Conservation (phyloP, 176 grass and related monocot species). For the Paspalum vaginatum region DNA sequence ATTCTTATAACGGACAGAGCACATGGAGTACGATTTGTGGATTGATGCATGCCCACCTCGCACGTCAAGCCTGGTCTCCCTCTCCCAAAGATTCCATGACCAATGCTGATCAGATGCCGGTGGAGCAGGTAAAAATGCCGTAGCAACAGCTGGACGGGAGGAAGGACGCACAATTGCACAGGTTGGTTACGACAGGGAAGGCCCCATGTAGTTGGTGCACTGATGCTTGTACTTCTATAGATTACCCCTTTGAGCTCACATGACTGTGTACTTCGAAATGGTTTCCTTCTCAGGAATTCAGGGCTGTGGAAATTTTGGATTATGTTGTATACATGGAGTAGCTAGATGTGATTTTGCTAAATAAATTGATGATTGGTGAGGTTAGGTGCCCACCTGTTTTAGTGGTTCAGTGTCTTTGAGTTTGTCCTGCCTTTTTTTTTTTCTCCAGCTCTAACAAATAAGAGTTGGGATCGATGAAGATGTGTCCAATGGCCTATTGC, state of each 20-base stretch:
- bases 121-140: slow-evolving; percentile 38
- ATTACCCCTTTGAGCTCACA: not conserved
- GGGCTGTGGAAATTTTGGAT: not conserved
- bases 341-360: not conserved
- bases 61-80: slow-evolving; percentile 26
- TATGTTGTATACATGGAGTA: not conserved
- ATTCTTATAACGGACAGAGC: too few relatives aligned
- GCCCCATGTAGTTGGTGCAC: slow-evolving; percentile 35
- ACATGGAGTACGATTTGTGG: too few relatives aligned
- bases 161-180: not conserved
- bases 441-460: not conserved
- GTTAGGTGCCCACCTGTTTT: not conserved
- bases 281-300: not conserved
- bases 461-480: not conserved
- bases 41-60: slow-evolving; percentile 5
- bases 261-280: not conserved
- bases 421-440: not conserved
- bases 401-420: not conserved
- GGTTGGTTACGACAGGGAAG: not conserved
- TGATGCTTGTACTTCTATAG: not conserved
- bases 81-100: slow-evolving; percentile 27
- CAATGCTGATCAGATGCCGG: not conserved
- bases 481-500: not conserved
- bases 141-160: slow-evolving; percentile 19
- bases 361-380: not conserved